Percentiles rank a stretch among this genome's conserved stretches.
Evolutionary conservation across 2,329 filamentous ascomycete genomes (phyloP).

Genomic region (Tolypocladium ovalisporum): DNA sequence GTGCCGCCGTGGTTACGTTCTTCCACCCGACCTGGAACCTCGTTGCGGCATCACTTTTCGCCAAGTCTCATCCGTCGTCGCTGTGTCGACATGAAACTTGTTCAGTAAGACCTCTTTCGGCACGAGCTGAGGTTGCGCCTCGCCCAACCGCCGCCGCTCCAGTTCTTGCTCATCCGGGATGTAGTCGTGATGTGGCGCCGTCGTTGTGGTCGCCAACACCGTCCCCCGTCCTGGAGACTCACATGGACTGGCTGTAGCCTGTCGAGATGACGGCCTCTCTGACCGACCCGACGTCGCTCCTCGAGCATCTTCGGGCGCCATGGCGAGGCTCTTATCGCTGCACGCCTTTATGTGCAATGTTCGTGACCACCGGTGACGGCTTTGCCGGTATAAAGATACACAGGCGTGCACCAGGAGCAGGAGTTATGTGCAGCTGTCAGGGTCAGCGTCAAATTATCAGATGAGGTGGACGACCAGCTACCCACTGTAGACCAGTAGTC

Average conservation of each 20-base stretch:
- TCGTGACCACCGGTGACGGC: not conserved
- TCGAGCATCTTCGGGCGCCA: not conserved
- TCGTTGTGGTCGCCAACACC: not conserved
- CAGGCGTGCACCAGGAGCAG: not conserved
- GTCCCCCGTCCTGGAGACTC: not conserved
- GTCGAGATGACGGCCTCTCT: not conserved
- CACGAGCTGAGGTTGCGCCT: conserved; percentile 9
- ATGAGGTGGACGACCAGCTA: not conserved
- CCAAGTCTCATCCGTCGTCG: not conserved
- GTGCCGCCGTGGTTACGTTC: not conserved
- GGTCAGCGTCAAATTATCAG: not conserved
- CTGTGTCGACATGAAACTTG: not conserved
- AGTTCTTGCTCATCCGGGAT: conserved; percentile 10
- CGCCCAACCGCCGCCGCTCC: conserved; percentile 7
- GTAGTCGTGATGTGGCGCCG: conserved; percentile 8
- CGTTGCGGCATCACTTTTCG: too few species aligned
- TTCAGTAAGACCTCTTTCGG: conserved; percentile 7
- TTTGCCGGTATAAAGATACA: not conserved
- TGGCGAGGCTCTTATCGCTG: not conserved
- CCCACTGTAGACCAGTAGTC: not conserved
- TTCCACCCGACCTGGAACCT: not conserved
- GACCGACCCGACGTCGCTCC: not conserved
- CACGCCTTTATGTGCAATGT: not conserved
- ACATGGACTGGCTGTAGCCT: not conserved
- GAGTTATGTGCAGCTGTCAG: conserved; percentile 1